Evolutionary conservation across 176 grass and related monocot species (phyloP), one percentile per base, ranked within the genome.

Genomic region (Oropetium thomaeum): DNA sequence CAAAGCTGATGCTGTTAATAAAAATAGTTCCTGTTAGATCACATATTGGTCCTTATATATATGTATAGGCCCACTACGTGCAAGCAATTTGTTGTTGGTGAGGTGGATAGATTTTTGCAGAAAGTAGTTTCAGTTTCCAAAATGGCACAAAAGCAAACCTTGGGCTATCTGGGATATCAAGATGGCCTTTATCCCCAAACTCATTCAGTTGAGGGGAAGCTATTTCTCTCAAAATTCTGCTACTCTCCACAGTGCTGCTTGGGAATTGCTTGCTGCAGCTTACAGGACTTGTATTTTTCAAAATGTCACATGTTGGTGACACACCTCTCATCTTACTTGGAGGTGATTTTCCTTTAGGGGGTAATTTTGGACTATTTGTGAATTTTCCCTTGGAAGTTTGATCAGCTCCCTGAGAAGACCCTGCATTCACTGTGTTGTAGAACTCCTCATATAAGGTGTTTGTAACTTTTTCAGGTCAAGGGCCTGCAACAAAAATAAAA

Each of bases 381-480:
- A 81, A 65, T 40, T 86, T 92, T 58, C 84, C 89, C 44, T 90
- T 91, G 80, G 89, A 90, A 74, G 79, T 70, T 83, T 78, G 79
- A 59, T 70, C 82, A 74, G 70, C 80, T 78, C 65, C 58, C 72
- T 85, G 84, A 68, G 62, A 82, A 81, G 51, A 89, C 31, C 74
- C 84, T 57, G 83, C 71, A 66, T 95, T 92, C 60, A 80, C 76
- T 40, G 84, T 90, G 81, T 96, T 99, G 82, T 92, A 95, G 80
- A 99, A 95, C 70, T 99, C 94, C 87, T 97, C 91, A 28, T 95
- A 99, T 69, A 99, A 82, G 96, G 91, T 70, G 92, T 90, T 67
- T 92, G 96, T 74, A 99, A 77, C 73, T 99, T 99, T 83, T 99
- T 95, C 76, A 99, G 84, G 81, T 96, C 96, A 88, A 99, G 79